These are phyloP conservation scores for Pleurotus cornucopiae DNA, from an alignment of 768 basidiomycete genomes.

Conservation along the genomic window DNA sequence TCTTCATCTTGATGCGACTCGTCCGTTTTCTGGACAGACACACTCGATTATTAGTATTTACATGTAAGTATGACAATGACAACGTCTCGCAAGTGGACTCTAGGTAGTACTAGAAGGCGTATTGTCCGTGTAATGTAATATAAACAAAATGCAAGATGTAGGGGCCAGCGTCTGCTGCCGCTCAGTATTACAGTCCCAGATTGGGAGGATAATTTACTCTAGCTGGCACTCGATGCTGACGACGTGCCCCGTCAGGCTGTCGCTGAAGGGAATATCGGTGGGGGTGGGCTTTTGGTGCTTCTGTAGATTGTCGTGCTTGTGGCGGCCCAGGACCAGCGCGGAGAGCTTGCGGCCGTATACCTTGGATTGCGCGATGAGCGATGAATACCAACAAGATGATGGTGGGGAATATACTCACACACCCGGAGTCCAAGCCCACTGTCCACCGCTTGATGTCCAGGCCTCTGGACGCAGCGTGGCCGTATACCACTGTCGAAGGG, in stretches of 20 bases:
- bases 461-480: constrained; percentile 77
- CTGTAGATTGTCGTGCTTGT: background rate
- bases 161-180: too few relatives aligned
- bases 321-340: constrained; percentile 55
- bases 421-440: constrained; percentile 84
- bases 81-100: background rate
- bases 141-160: too few relatives aligned
- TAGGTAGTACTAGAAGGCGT: too few relatives aligned
- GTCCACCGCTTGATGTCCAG: constrained; percentile 82
- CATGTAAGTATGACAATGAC: background rate
- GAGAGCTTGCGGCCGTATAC: constrained; percentile 60
- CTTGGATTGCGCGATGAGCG: constrained; percentile 20
- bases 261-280: constrained; percentile 7
- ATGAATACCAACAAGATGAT: background rate
- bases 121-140: too few relatives aligned
- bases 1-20: background rate
- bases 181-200: too few relatives aligned
- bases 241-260: constrained; percentile 7
- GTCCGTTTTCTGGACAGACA: background rate
- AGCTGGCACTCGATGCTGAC: constrained; percentile 9
- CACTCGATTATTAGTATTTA: background rate
- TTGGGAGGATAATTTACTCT: background rate
- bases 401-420: constrained; percentile 44
- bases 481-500: constrained; percentile 81
- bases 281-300: background rate